These are phyloP conservation scores for Auricularia heimuer DNA, from an alignment of 768 basidiomycete genomes.

Conservation along the genomic window DNA sequence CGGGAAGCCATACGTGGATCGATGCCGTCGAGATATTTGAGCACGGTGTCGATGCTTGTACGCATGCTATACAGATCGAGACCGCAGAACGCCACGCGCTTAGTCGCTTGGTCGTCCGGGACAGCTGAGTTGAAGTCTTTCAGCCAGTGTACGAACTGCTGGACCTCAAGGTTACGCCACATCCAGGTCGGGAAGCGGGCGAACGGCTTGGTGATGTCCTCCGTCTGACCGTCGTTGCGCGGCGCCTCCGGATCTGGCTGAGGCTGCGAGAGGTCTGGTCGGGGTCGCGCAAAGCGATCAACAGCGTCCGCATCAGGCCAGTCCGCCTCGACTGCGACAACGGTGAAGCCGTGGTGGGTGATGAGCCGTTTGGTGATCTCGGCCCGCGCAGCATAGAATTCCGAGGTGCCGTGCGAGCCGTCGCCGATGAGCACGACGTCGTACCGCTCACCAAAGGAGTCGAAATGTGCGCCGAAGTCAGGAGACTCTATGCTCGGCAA, in stretches of 20 bases:
- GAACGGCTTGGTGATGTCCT: constrained; percentile 7
- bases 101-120: constrained; percentile 2
- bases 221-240: not conserved
- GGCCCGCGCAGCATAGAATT: constrained; percentile 22
- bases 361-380: constrained; percentile 21
- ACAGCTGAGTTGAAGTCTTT: constrained; percentile 14
- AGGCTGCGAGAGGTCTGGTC: not conserved
- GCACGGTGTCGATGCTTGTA: constrained; percentile 16
- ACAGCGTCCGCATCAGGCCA: constrained; percentile 25
- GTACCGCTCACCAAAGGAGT: too few relatives aligned
- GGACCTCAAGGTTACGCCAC: constrained; percentile 23
- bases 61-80: constrained; percentile 21
- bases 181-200: constrained; percentile 21
- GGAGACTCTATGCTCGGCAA: too few relatives aligned
- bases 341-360: constrained; percentile 21
- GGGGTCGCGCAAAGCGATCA: constrained; percentile 13
- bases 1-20: constrained; percentile 18
- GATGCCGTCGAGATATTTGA: constrained; percentile 17
- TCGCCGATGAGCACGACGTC: constrained; percentile 21
- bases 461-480: too few relatives aligned
- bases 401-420: constrained; percentile 22
- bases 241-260: too few relatives aligned
- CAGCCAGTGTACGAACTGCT: constrained; percentile 17
- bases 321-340: constrained; percentile 21
- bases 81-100: constrained; percentile 18